These are phyloP conservation scores for Schizophyllum amplum DNA, from an alignment of 1,284 basidiomycete genomes.

Conservation along the genomic window DNA sequence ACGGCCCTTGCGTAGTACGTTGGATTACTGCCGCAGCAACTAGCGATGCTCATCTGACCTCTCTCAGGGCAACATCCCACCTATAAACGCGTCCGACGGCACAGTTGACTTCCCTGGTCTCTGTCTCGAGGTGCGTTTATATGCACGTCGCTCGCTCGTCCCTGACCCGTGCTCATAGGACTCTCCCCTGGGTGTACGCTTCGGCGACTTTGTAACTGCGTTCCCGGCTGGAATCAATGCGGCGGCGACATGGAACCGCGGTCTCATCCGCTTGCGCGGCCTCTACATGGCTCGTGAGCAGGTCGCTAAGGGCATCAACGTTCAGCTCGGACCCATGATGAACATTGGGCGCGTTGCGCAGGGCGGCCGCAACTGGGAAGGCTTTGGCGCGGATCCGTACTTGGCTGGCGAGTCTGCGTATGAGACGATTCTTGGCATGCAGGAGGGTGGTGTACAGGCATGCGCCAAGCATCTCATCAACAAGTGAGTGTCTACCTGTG, in stretches of 20 bases:
- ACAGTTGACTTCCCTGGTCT: constrained; percentile 43
- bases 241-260: constrained; percentile 53
- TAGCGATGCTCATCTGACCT: constrained; percentile 17
- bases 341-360: constrained; percentile 61
- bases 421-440: constrained; percentile 70
- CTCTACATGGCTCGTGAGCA: constrained; percentile 73
- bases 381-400: constrained; percentile 75
- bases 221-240: constrained; percentile 56
- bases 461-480: constrained; percentile 74
- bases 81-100: constrained; percentile 25
- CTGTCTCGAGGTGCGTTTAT: constrained; percentile 44
- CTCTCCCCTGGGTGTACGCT: constrained; percentile 36
- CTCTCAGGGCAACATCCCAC: constrained; percentile 35
- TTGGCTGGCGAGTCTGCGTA: constrained; percentile 65
- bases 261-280: constrained; percentile 65
- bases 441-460: constrained; percentile 64
- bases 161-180: background rate
- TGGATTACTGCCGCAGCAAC: background rate
- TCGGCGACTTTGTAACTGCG: constrained; percentile 47
- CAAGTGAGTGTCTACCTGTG: constrained; percentile 38
- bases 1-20: constrained; percentile 60
- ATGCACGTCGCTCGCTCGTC: too few relatives aligned
- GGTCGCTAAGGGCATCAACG: constrained; percentile 73
- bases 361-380: constrained; percentile 82
- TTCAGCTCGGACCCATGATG: constrained; percentile 60